Conservation (phyloP, 2,329 filamentous ascomycete genomes). For the Scedosporium minutisporum region DNA sequence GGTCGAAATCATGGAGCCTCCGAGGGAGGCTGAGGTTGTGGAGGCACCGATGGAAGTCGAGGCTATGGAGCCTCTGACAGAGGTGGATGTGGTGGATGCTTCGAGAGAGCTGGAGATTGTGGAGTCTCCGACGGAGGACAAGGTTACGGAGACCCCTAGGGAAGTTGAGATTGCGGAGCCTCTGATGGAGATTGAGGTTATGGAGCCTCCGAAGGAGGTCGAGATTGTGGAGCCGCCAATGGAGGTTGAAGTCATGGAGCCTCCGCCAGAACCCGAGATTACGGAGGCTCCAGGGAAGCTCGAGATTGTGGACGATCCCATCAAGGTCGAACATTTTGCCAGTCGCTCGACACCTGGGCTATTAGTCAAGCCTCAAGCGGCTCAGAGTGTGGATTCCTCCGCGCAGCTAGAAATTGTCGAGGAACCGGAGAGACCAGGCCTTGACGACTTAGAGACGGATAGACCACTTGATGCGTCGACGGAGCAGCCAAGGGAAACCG, state of each 20-base stretch:
- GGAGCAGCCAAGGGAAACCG: too few species aligned
- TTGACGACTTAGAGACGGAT: too few species aligned
- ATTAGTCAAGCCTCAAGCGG: too few species aligned
- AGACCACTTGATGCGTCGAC: too few species aligned
- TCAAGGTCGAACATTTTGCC: too few species aligned
- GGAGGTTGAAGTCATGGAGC: constrained; percentile 10
- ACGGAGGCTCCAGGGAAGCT: neutral
- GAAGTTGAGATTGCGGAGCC: neutral
- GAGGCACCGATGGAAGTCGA: neutral
- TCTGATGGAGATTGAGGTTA: neutral
- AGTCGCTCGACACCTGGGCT: too few species aligned
- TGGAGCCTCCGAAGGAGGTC: neutral
- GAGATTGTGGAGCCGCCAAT: neutral
- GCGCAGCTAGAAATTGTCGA: too few species aligned
- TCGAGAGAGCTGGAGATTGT: neutral
- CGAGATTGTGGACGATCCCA: neutral
- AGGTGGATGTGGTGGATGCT: neutral
- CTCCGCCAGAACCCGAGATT: neutral
- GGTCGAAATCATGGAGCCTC: neutral
- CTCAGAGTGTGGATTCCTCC: too few species aligned
- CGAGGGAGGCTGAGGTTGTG: neutral
- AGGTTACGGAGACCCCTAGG: neutral
- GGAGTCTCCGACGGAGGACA: neutral
- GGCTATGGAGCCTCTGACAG: neutral
- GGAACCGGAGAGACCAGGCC: too few species aligned